Evolutionary conservation across 2,329 filamentous ascomycete species (phyloP).

Genomic region (Ophiocordyceps polyrhachis-furcata): DNA sequence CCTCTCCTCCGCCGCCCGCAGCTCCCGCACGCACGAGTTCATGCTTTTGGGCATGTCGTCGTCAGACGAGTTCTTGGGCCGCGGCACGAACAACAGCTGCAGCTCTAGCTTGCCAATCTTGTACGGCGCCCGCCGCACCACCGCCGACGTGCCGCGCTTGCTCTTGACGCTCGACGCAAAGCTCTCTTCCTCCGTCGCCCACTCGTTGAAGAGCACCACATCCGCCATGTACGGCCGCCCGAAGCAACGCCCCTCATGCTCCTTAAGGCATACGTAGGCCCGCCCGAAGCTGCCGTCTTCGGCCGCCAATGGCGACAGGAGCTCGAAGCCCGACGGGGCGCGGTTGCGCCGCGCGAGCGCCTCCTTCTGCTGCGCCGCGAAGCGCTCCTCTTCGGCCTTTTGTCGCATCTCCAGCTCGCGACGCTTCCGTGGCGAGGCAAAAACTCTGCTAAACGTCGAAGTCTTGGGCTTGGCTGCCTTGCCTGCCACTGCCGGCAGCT

Average conservation of each 20-base stretch:
- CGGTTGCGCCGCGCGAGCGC: slow-evolving; percentile 41
- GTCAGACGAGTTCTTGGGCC: slow-evolving; percentile 68
- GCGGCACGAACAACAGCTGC: slow-evolving; percentile 85
- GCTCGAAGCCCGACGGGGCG: slow-evolving; percentile 63
- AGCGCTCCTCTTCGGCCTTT: slow-evolving; percentile 64
- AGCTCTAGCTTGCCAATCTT: slow-evolving; percentile 87
- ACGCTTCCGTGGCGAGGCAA: slow-evolving; percentile 89
- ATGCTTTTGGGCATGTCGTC: slow-evolving; percentile 99
- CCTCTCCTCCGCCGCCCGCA: slow-evolving; percentile 74
- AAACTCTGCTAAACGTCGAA: slow-evolving; percentile 78
- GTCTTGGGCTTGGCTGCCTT: slow-evolving; percentile 55
- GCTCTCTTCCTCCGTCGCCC: slow-evolving; percentile 71
- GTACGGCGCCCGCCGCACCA: slow-evolving; percentile 80
- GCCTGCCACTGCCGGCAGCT: slow-evolving; percentile 33
- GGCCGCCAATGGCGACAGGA: slow-evolving; percentile 69
- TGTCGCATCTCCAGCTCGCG: slow-evolving; percentile 80
- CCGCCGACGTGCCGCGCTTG: slow-evolving; percentile 56
- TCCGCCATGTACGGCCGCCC: slow-evolving; percentile 78
- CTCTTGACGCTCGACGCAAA: slow-evolving; percentile 81
- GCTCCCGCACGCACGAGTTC: slow-evolving; percentile 86
- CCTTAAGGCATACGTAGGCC: slow-evolving; percentile 82
- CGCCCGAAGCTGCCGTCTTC: slow-evolving; percentile 88
- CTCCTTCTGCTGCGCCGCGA: slow-evolving; percentile 43
- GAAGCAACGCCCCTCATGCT: slow-evolving; percentile 76
- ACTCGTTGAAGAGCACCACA: slow-evolving; percentile 94